A percentile compares a stretch with the other conserved stretches of the same genome.
These are phyloP conservation scores for Gremmenia infestans DNA, from an alignment of 2,329 filamentous ascomycete genomes.

Conservation along the genomic window DNA sequence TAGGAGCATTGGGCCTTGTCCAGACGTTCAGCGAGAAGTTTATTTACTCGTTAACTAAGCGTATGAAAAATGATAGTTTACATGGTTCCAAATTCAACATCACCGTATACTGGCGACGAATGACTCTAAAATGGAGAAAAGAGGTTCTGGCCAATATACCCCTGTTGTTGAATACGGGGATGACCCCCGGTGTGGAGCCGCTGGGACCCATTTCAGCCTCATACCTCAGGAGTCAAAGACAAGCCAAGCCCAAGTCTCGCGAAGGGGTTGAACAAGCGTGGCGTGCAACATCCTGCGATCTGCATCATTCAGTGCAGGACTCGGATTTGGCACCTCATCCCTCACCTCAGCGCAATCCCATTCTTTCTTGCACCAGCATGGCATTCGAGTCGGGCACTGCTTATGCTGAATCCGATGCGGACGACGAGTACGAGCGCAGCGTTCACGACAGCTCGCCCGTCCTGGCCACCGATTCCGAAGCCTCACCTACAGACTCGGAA, in stretches of 20 bases:
- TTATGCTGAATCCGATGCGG: constrained; percentile 75
- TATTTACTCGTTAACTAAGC: background rate
- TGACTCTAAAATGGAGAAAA: too few species aligned
- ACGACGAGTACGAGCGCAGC: constrained; percentile 78
- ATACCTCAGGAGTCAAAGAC: too few species aligned
- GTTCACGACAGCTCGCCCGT: constrained; percentile 63
- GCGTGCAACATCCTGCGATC: background rate
- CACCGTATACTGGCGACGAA: too few species aligned
- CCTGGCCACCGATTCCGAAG: constrained; percentile 60
- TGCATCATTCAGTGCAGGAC: background rate
- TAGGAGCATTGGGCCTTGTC: constrained; percentile 1
- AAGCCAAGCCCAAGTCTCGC: too few species aligned
- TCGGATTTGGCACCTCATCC: background rate
- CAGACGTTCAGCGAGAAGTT: background rate
- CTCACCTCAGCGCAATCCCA: background rate
- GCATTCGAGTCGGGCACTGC: constrained; percentile 62
- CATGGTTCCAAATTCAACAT: background rate
- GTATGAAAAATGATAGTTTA: background rate
- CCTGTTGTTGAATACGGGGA: too few species aligned
- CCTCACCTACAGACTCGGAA: constrained; percentile 67
- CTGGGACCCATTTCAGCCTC: too few species aligned
- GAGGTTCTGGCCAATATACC: too few species aligned
- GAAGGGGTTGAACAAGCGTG: background rate
- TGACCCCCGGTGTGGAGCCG: too few species aligned
- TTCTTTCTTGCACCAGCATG: constrained; percentile 28